A percentile compares a stretch with the other conserved stretches of the same genome.
Evolutionary conservation across 306 rosid species (phyloP).

Genomic region (Malus sieversii): DNA sequence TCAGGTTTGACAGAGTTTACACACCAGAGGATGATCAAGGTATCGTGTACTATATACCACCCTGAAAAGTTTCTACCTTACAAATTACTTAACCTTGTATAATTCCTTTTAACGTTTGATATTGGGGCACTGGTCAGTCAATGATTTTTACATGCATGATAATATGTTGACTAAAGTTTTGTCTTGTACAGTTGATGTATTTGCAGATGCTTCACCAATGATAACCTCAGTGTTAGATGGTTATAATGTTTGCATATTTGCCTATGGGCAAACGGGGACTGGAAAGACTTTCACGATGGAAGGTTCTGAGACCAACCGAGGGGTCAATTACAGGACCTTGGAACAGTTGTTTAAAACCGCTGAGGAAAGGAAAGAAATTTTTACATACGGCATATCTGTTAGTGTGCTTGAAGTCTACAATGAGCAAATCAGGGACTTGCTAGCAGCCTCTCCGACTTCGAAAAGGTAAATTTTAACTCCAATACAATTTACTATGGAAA

Average conservation of each 20-base stretch:
- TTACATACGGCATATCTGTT: slow-evolving; percentile 9
- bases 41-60: neutral
- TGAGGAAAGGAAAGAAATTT: slow-evolving; percentile 6
- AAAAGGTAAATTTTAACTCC: neutral
- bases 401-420: slow-evolving; percentile 16
- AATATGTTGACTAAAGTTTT: neutral
- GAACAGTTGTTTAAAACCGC: slow-evolving; percentile 12
- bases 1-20: slow-evolving; percentile 22
- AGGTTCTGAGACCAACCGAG: slow-evolving; percentile 6
- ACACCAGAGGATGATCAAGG: slow-evolving; percentile 25
- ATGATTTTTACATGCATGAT: neutral
- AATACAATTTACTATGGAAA: neutral
- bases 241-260: slow-evolving; percentile 57
- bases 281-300: slow-evolving; percentile 76
- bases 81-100: neutral
- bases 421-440: slow-evolving; percentile 19
- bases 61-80: neutral
- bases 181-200: slow-evolving; percentile 38
- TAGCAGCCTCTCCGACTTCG: slow-evolving; percentile 5
- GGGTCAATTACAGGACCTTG: slow-evolving; percentile 16
- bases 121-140: neutral
- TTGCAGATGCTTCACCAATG: slow-evolving; percentile 43
- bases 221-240: slow-evolving; percentile 58
- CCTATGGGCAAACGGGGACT: slow-evolving; percentile 67
- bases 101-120: neutral